phyloP scores from a whole-genome alignment of 768 basidiomycete genomes.

The Saitozyma podzolica region DNA sequence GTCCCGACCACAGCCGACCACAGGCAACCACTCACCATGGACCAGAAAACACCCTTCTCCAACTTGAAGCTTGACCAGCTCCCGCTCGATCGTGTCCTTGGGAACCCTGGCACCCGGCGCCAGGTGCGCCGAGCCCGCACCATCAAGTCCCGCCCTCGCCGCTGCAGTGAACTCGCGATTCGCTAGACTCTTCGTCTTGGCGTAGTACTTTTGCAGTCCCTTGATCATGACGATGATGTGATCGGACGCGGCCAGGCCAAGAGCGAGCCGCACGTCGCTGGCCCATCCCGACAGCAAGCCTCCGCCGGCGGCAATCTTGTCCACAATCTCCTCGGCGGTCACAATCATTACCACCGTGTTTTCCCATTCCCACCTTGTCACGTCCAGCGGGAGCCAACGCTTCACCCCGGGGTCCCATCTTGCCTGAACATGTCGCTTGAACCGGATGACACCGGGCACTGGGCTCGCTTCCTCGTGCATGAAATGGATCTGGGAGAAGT shows the following conservation, averaged over 20 bases:
- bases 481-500: slow-evolving; percentile 25
- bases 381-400: slow-evolving; percentile 35
- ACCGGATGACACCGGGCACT: slow-evolving; percentile 32
- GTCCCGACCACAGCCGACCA: not conserved
- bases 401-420: slow-evolving; percentile 29
- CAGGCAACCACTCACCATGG: slow-evolving; percentile 39
- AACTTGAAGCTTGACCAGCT: slow-evolving; percentile 47
- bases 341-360: slow-evolving; percentile 32
- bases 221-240: slow-evolving; percentile 46
- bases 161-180: slow-evolving; percentile 39
- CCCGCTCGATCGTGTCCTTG: slow-evolving; percentile 41
- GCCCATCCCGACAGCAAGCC: slow-evolving; percentile 26
- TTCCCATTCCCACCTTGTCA: slow-evolving; percentile 38
- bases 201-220: slow-evolving; percentile 43
- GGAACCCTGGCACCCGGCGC: slow-evolving; percentile 9
- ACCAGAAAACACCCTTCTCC: slow-evolving; percentile 41
- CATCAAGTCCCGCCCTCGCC: slow-evolving; percentile 34
- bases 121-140: slow-evolving; percentile 3
- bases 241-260: slow-evolving; percentile 17
- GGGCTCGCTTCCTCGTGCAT: slow-evolving; percentile 20
- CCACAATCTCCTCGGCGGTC: slow-evolving; percentile 41
- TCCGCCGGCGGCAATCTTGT: slow-evolving; percentile 21
- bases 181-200: slow-evolving; percentile 33
- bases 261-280: slow-evolving; percentile 20
- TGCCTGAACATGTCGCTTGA: slow-evolving; percentile 43